Percentiles rank a stretch among this genome's conserved stretches.
Evolutionary conservation across 805 yeast genomes (phyloP).

Genomic region (Yamadazyma sp.): DNA sequence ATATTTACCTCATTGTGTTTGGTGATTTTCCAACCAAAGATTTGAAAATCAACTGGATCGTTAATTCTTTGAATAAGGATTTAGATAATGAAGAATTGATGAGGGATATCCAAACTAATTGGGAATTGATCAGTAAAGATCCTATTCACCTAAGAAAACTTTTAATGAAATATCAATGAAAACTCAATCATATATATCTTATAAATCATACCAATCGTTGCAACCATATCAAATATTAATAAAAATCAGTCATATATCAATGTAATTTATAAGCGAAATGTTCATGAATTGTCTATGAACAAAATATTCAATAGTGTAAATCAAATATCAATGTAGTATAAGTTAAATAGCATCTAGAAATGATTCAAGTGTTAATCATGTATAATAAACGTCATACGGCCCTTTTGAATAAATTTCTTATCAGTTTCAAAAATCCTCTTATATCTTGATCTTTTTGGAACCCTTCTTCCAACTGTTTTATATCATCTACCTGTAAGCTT

Average conservation of each 20-base stretch:
- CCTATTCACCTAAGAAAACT: slow-evolving; percentile 8
- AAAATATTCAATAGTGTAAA: too few species aligned
- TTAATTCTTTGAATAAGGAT: slow-evolving; percentile 15
- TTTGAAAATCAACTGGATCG: slow-evolving; percentile 19
- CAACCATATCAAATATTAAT: too few species aligned
- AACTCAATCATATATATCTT: too few species aligned
- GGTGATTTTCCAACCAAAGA: slow-evolving; percentile 14
- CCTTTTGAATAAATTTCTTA: slow-evolving; percentile 9
- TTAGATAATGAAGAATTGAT: slow-evolving; percentile 5
- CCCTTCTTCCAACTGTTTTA: slow-evolving; percentile 17
- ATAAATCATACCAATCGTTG: too few species aligned
- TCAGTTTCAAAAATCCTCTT: slow-evolving; percentile 20
- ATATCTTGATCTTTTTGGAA: slow-evolving; percentile 26
- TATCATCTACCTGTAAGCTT: slow-evolving; percentile 19
- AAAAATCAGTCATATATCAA: too few species aligned
- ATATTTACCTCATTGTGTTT: slow-evolving; percentile 16
- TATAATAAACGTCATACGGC: too few species aligned
- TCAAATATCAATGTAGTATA: too few species aligned
- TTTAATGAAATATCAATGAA: slow-evolving; percentile 4
- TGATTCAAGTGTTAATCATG: too few species aligned
- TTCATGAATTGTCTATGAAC: too few species aligned
- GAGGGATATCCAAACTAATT: slow-evolving; percentile 13
- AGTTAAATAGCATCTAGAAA: too few species aligned
- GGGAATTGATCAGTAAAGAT: slow-evolving; percentile 16
- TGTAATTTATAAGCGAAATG: too few species aligned